phyloP scores from a whole-genome alignment of 1,284 basidiomycete genomes.

The Veloporphyrellus conicus region DNA sequence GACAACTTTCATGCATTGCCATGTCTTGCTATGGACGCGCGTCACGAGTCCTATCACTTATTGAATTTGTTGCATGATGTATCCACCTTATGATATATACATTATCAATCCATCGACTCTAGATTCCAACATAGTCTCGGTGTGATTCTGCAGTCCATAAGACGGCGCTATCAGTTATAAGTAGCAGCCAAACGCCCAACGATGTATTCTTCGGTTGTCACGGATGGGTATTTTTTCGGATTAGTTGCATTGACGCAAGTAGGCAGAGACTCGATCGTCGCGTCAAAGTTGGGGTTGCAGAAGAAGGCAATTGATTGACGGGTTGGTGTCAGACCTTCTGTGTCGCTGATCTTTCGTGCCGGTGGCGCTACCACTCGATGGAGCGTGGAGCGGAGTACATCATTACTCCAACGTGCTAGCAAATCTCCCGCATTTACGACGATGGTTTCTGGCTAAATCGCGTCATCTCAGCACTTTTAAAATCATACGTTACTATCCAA shows the following conservation, averaged over 20 bases:
- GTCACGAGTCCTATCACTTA: conserved; percentile 22
- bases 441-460: conserved; percentile 64
- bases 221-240: conserved; percentile 51
- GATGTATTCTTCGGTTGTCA: conserved; percentile 75
- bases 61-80: conserved; percentile 25
- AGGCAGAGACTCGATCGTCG: conserved; percentile 69
- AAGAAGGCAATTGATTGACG: conserved; percentile 85
- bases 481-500: background rate
- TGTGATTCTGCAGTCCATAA: background rate
- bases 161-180: conserved; percentile 33
- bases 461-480: conserved; percentile 9
- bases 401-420: conserved; percentile 80
- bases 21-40: conserved; percentile 13
- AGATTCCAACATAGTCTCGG: conserved; percentile 2
- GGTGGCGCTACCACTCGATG: conserved; percentile 79
- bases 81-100: conserved; percentile 15
- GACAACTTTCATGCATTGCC: conserved; percentile 17
- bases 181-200: conserved; percentile 65
- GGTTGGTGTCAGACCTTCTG: conserved; percentile 54
- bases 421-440: conserved; percentile 84
- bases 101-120: conserved; percentile 6
- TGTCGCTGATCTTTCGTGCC: conserved; percentile 44
- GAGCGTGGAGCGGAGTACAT: conserved; percentile 72
- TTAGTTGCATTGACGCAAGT: conserved; percentile 58
- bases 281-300: conserved; percentile 75